A percentile compares a stretch with the other conserved stretches of the same genome.
Conservation (phyloP, 225 moss, liverwort and hornwort genomes). For the Antitrichia curtipendula region DNA sequence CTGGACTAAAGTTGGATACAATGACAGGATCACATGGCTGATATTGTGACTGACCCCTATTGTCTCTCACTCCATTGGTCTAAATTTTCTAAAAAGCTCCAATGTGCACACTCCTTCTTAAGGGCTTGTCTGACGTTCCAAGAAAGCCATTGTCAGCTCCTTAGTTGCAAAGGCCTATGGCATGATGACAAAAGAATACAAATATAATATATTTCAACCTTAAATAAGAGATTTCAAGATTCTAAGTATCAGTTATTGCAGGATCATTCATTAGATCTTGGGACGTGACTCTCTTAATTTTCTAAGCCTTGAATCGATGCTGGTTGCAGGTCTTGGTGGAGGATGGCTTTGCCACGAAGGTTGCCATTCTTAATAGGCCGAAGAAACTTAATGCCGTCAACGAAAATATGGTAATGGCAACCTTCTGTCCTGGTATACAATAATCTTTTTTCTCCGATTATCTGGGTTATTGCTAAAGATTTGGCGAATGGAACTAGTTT, state of each 20-base stretch:
- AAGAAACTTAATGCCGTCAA: constrained; percentile 78
- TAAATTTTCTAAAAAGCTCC: background rate
- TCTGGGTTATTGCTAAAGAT: background rate
- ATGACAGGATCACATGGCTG: background rate
- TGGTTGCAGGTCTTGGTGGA: constrained; percentile 63
- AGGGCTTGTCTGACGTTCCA: background rate
- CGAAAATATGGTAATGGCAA: constrained; percentile 36
- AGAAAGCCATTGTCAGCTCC: background rate
- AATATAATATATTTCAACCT: background rate
- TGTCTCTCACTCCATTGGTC: background rate
- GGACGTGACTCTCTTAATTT: background rate
- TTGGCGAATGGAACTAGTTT: background rate
- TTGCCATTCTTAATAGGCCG: constrained; percentile 83
- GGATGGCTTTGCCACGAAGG: constrained; percentile 69
- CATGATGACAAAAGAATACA: background rate
- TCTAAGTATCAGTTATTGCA: background rate
- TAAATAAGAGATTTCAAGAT: background rate
- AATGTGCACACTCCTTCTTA: background rate
- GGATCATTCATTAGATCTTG: background rate
- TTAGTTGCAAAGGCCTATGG: background rate
- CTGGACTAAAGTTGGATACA: background rate
- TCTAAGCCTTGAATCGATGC: background rate
- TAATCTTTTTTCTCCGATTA: background rate
- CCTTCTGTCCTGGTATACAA: background rate
- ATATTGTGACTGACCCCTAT: background rate